Evolutionary conservation across 371 early-diverging fungal species (phyloP), one percentile per base, ranked within the genome.

Genomic region (Syncephalastrum monosporum): DNA sequence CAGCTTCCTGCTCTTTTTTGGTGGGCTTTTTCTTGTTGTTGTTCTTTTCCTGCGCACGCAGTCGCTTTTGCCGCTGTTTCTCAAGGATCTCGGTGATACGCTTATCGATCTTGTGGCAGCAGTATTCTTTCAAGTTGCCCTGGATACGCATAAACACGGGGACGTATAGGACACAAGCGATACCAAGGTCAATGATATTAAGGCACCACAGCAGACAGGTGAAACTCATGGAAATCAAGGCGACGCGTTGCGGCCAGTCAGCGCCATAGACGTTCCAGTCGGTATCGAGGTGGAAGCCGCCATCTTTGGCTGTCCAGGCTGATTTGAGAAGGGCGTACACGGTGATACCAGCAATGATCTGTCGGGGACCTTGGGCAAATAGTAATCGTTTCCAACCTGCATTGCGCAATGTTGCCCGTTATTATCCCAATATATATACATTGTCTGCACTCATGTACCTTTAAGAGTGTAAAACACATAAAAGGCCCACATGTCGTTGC

Each of bases 61-160:
- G 15, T 13, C 75, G 63, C 17, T 64, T 70, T 29, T 64, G 60
- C 21, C 65, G 61, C 27, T 75, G 76, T 33, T 71, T 75, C 33
- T 69, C 65, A 2, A 75, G 43, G 1, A 75, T 21, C 46, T 75
- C 72, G 16, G 68, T 45, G 41, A 75, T 75, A 14, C 93, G 72
- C 67, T 93, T 95, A 72, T 93, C 95, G 47, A 95, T 88, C 69
- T 91, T 91, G 74, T 92, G 91, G 61, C 92, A 92, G 59, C 91
- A 91, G 63, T 88, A 95, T 66, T 95, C 95, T 65, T 95, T 95
- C 52, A 95, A 75, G 64, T 93, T 95, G 27, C 95, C 95, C 38
- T 85, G 86, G 51, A 95, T 91, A 33, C 82, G 79, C 60, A 82
- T 86, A 53, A 92, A 71, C 47, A 95, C 73, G 5, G 93, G 93